Evolutionary conservation across 805 yeast species (phyloP).

Genomic region (Hanseniaspora mollemarum): DNA sequence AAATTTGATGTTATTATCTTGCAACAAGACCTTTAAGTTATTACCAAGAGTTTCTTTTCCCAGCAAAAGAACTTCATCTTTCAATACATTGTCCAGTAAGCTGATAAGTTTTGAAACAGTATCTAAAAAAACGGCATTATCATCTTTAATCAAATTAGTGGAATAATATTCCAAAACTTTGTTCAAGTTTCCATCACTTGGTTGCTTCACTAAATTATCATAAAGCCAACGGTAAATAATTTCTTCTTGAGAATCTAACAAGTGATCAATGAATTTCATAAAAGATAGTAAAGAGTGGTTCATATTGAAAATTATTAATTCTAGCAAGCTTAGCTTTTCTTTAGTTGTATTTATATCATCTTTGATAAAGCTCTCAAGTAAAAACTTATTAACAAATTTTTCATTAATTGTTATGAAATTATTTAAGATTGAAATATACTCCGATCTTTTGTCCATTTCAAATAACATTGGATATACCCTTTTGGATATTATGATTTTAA

Average conservation of each 20-base stretch:
- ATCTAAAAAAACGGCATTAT: not conserved
- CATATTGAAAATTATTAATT: not conserved
- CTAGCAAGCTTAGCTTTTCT: not conserved
- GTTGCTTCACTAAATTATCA: constrained; percentile 11
- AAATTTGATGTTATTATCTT: not conserved
- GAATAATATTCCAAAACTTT: constrained; percentile 31
- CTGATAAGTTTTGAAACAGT: not conserved
- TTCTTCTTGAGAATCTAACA: not conserved
- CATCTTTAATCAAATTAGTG: constrained; percentile 21
- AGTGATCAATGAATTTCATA: constrained; percentile 7
- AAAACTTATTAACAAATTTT: constrained; percentile 10
- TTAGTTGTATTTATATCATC: not conserved
- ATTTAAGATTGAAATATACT: constrained; percentile 4
- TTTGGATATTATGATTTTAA: not conserved
- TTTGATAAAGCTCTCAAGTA: constrained; percentile 1
- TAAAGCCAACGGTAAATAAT: constrained; percentile 13
- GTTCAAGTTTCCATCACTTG: constrained; percentile 22
- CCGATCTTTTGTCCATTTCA: not conserved
- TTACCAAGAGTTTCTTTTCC: not conserved
- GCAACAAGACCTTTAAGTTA: not conserved
- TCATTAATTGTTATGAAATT: not conserved
- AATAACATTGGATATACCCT: constrained; percentile 4
- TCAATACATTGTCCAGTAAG: not conserved
- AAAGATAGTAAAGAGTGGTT: not conserved
- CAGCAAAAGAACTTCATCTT: not conserved